These are phyloP conservation scores for Sclerotinia trifoliorum DNA, from an alignment of 2,329 filamentous ascomycete species.

Conservation along the genomic window DNA sequence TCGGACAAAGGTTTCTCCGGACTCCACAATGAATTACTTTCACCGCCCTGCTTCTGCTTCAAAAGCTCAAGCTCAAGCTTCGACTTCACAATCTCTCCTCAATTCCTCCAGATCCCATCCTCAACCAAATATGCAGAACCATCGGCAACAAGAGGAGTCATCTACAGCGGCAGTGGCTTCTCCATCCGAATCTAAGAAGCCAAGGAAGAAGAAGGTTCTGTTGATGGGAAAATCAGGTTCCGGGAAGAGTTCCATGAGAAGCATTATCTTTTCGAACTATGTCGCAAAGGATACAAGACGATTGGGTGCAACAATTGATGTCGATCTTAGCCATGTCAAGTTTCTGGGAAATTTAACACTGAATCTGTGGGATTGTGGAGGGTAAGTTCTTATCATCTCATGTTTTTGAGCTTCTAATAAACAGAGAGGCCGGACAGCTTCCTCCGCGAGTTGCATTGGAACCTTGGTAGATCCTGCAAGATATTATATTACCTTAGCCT, in stretches of 20 bases:
- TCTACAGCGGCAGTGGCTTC: slow-evolving; percentile 10
- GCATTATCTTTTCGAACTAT: slow-evolving; percentile 99
- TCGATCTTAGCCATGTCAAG: slow-evolving; percentile 97
- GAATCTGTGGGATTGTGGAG: slow-evolving; percentile 98
- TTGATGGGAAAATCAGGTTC: slow-evolving; percentile 96
- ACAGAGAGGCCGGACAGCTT: slow-evolving; percentile 4
- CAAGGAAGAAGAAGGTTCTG: slow-evolving; percentile 83
- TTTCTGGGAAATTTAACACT: slow-evolving; percentile 97
- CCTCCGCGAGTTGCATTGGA: neutral
- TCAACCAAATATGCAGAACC: slow-evolving; percentile 21
- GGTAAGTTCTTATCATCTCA: slow-evolving; percentile 48
- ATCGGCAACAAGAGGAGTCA: slow-evolving; percentile 17
- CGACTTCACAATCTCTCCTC: neutral
- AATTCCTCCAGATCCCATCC: slow-evolving; percentile 2
- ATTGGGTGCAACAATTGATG: slow-evolving; percentile 93
- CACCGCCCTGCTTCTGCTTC: slow-evolving; percentile 15
- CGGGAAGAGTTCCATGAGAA: slow-evolving; percentile 97
- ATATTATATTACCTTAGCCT: neutral
- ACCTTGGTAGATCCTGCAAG: slow-evolving; percentile 4
- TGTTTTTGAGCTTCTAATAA: slow-evolving; percentile 5
- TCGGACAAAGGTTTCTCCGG: slow-evolving; percentile 10
- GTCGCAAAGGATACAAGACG: slow-evolving; percentile 93
- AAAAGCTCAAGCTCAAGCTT: slow-evolving; percentile 11
- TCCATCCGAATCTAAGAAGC: slow-evolving; percentile 45
- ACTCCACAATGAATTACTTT: slow-evolving; percentile 9